Conservation (phyloP, 2,329 filamentous ascomycete genomes). For the Penicillium aurantiogriseum region DNA sequence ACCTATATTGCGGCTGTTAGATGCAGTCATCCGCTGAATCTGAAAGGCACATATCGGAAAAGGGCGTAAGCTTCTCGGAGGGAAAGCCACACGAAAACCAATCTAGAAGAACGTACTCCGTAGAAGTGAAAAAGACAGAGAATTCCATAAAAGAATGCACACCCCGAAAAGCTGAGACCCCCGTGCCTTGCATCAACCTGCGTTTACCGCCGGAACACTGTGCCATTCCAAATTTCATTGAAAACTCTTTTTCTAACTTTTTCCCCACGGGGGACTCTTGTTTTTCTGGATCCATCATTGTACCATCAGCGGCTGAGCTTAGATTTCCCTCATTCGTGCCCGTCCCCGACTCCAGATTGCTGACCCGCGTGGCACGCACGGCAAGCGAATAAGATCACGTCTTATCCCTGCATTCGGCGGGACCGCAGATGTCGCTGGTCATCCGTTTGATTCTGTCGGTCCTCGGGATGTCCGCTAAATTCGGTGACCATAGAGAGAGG, state of each 20-base stretch:
- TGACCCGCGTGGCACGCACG: not conserved
- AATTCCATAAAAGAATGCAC: not conserved
- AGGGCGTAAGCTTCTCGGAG: not conserved
- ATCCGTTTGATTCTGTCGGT: not conserved
- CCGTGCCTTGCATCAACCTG: not conserved
- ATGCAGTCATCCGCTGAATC: not conserved
- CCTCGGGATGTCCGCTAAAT: not conserved
- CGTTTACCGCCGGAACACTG: not conserved
- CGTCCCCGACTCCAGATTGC: not conserved
- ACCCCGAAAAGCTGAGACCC: no score
- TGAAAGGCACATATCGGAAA: not conserved
- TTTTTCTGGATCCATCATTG: not conserved
- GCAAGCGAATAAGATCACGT: conserved; percentile 7
- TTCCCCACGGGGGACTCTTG: not conserved
- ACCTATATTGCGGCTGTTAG: not conserved
- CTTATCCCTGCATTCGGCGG: not conserved
- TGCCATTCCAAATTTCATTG: not conserved
- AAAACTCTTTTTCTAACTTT: not conserved
- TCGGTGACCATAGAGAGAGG: not conserved
- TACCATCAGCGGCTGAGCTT: conserved; percentile 10
- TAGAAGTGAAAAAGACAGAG: not conserved
- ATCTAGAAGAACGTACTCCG: not conserved
- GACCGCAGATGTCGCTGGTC: not conserved
- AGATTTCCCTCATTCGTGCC: conserved; percentile 9
- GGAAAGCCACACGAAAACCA: not conserved